Evolutionary conservation across 176 grass and related monocot species (phyloP).

Genomic region (Otatea glauca): DNA sequence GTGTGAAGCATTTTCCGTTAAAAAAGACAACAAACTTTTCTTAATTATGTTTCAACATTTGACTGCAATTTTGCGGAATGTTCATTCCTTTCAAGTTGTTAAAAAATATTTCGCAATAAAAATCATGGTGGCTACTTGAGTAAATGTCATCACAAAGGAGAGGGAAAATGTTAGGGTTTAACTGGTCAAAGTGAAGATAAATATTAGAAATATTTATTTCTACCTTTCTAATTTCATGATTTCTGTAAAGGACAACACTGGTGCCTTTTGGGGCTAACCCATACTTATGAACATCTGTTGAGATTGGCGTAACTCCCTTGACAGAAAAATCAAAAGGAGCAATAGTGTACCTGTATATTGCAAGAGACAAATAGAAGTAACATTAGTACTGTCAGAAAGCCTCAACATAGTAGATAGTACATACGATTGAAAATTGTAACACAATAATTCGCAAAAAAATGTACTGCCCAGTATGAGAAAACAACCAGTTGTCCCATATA

Average conservation of each 20-base stretch:
- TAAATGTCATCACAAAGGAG: slow-evolving; percentile 32
- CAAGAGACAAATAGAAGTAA: slow-evolving; percentile 35
- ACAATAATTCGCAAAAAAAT: neutral
- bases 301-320: slow-evolving; percentile 96
- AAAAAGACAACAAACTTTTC: neutral
- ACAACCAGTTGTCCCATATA: neutral
- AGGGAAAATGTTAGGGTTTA: slow-evolving; percentile 39
- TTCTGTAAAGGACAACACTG: slow-evolving; percentile 89
- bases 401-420: neutral
- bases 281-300: slow-evolving; percentile 96
- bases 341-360: slow-evolving; percentile 78
- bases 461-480: neutral
- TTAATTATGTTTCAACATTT: neutral
- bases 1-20: too few relatives aligned
- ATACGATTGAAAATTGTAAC: neutral
- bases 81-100: neutral
- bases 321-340: slow-evolving; percentile 95
- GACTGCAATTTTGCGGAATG: neutral
- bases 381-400: neutral
- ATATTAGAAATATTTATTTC: slow-evolving; percentile 10
- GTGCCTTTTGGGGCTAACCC: slow-evolving; percentile 97
- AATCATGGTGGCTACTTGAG: neutral
- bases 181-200: slow-evolving; percentile 13
- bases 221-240: slow-evolving; percentile 99
- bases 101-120: neutral